Base-by-base conservation (phyloP, 2,329 filamentous ascomycete species). In the Calonectria pseudoreteaudii region DNA sequence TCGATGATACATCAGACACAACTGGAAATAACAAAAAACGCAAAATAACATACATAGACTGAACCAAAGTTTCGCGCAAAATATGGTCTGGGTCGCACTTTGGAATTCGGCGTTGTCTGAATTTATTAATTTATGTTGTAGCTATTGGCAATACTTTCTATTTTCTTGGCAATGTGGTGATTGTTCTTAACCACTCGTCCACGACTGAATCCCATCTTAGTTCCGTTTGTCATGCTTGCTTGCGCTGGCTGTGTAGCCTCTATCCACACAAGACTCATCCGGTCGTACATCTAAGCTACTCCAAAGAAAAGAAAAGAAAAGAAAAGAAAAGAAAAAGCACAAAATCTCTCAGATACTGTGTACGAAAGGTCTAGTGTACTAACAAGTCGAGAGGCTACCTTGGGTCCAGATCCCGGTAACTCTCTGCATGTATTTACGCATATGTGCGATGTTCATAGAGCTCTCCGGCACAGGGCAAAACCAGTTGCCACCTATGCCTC, bases 1-100 rank as follows among this genome's bases (percentile, higher is more conserved):
- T 66, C 70, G 44, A 50, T 20, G 30, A 70, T 69, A 64, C 26
- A 66, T 30, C 69, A 70, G 26, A 69, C 30, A 72, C n/a, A n/a
- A n/a, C 28, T 62, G 72, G 71, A 62, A 64, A 50, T 65, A 44
- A 49, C 58, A 49, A 38, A 38, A 50, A 64, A 68, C 23, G 11
- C 49, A n/a, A 30, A n/a, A n/a, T n/a, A n/a, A 28, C 4, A 44
- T n/a, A 13, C 68, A 60, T 62, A 60, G 70, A 52, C 38, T n/a
- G 49, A 38, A 65, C 34, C 47, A 47, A 41, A 58, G 53, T 5
- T 13, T n/a, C 11, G 31, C 20, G 34, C 47, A 47, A 41, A 58
- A 31, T 8, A 34, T 31, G n/a, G 31, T 13, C 26, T 41, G 26
- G 8, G 18, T 41, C 18, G 4, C n/a, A 6, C 34, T 6, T 8